Percentiles rank a stretch among this genome's conserved stretches.
These are phyloP conservation scores for Fusarium coffeatum DNA, from an alignment of 2,329 filamentous ascomycete species.

Conservation along the genomic window DNA sequence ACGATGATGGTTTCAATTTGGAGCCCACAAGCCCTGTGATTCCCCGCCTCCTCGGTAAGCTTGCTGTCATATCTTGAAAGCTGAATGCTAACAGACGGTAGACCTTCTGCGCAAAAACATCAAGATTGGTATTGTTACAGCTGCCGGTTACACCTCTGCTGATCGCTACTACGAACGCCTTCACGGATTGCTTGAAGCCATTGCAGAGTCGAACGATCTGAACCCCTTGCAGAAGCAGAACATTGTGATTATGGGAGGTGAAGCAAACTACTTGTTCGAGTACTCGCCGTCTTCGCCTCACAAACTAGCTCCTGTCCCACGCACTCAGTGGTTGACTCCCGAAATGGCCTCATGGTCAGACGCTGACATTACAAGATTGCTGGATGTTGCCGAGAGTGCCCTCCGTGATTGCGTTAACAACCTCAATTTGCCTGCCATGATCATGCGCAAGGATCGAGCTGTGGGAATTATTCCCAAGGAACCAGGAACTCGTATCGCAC, in stretches of 20 bases:
- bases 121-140: conserved; percentile 94
- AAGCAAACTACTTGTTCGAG: conserved; percentile 94
- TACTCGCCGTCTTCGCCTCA: conserved; percentile 74
- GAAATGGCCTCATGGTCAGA: conserved; percentile 85
- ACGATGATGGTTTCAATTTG: conserved; percentile 87
- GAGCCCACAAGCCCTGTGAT: conserved; percentile 83
- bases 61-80: not conserved
- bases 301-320: conserved; percentile 75
- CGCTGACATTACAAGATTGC: conserved; percentile 78
- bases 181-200: conserved; percentile 85
- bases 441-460: conserved; percentile 89
- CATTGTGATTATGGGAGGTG: conserved; percentile 92
- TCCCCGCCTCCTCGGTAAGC: conserved; percentile 64
- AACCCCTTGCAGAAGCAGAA: conserved; percentile 77
- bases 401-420: conserved; percentile 83
- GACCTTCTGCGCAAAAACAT: conserved; percentile 81
- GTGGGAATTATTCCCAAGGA: conserved; percentile 79
- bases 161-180: conserved; percentile 88
- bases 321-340: conserved; percentile 77
- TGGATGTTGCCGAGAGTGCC: conserved; percentile 89
- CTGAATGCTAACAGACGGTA: conserved; percentile 33
- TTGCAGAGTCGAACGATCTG: conserved; percentile 70
- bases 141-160: conserved; percentile 91
- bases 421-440: conserved; percentile 80
- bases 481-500: conserved; percentile 74